Percentiles rank a stretch among this genome's conserved stretches.
Evolutionary conservation across 2,329 filamentous ascomycete genomes (phyloP).

Genomic region (Trichoderma breve): DNA sequence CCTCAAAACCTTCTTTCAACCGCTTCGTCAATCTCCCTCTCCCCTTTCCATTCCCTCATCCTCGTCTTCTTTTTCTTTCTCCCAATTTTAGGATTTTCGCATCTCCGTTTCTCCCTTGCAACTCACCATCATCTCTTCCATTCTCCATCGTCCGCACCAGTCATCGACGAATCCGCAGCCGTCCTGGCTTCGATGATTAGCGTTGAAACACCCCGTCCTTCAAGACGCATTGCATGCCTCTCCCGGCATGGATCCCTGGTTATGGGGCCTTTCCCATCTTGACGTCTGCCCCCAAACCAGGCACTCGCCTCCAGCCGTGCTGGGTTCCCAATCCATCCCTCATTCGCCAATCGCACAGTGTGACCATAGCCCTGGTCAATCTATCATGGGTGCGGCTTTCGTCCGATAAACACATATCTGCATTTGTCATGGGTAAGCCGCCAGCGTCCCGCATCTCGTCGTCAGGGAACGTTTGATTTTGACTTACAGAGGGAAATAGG

Average conservation of each 20-base stretch:
- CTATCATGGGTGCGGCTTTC: constrained; percentile 41
- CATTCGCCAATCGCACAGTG: background rate
- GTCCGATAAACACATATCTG: constrained; percentile 63
- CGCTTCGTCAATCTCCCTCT: background rate
- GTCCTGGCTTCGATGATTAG: background rate
- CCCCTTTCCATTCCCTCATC: constrained; percentile 5
- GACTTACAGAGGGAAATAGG: constrained; percentile 61
- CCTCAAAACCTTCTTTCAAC: constrained; percentile 23
- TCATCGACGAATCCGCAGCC: background rate
- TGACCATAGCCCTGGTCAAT: background rate
- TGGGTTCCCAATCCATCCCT: background rate
- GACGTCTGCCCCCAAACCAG: background rate
- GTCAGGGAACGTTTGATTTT: background rate
- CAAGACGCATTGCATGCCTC: background rate
- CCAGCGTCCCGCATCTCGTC: background rate
- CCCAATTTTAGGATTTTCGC: background rate
- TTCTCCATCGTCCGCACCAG: background rate
- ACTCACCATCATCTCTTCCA: background rate
- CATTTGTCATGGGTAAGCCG: constrained; percentile 18
- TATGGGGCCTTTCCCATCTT: background rate
- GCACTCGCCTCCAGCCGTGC: background rate
- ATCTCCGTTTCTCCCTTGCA: background rate
- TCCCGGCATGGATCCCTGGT: background rate
- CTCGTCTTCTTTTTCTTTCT: background rate
- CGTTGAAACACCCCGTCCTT: background rate